These are phyloP conservation scores for Garcia nutans DNA, from an alignment of 345 rosid species.

Conservation along the genomic window DNA sequence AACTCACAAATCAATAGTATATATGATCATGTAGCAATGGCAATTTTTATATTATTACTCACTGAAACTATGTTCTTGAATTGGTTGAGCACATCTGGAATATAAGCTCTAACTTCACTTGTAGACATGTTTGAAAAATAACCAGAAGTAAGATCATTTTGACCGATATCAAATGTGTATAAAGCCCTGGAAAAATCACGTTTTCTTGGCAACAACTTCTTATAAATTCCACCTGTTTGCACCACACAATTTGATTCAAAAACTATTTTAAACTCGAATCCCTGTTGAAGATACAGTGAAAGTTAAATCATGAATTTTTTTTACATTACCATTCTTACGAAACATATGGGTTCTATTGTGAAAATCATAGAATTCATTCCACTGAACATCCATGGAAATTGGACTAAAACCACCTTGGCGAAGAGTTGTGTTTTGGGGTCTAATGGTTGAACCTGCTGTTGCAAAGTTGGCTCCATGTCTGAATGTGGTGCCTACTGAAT, in stretches of 20 bases:
- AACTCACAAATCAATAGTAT: no score
- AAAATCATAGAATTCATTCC: slow-evolving; percentile 51
- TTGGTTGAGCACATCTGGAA: slow-evolving; percentile 52
- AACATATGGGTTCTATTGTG: slow-evolving; percentile 56
- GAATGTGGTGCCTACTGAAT: slow-evolving; percentile 76
- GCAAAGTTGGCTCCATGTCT: slow-evolving; percentile 89
- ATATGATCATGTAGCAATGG: no score
- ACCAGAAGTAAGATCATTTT: slow-evolving; percentile 65
- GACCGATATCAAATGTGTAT: slow-evolving; percentile 75
- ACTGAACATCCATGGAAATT: slow-evolving; percentile 70
- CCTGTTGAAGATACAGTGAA: no score
- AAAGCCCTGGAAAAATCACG: slow-evolving; percentile 46
- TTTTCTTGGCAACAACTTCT: slow-evolving; percentile 42
- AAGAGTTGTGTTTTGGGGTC: slow-evolving; percentile 69
- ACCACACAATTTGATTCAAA: neutral
- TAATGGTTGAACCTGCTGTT: slow-evolving; percentile 82
- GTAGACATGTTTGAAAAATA: slow-evolving; percentile 51
- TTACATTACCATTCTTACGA: slow-evolving; percentile 42
- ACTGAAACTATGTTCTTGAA: slow-evolving; percentile 43
- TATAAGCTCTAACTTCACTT: slow-evolving; percentile 36
- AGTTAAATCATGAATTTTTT: neutral
- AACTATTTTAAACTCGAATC: no score
- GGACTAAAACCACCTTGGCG: slow-evolving; percentile 82
- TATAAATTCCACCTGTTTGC: slow-evolving; percentile 39
- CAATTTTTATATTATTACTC: neutral